These are phyloP conservation scores for Gossypium bickii DNA, from an alignment of 345 rosid species.

Conservation along the genomic window DNA sequence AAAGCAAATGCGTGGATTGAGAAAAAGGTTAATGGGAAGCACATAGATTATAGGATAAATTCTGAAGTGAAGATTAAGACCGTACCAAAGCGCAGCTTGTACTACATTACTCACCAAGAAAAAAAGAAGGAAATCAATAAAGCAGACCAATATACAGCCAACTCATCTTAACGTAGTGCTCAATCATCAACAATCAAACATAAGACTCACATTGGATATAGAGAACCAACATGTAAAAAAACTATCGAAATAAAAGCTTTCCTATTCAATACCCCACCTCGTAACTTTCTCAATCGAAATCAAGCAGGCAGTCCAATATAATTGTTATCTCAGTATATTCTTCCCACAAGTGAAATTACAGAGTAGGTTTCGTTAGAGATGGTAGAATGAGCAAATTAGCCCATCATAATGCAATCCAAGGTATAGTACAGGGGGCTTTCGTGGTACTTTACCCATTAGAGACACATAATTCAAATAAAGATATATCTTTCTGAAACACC, in stretches of 20 bases:
- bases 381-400: no score
- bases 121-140: slow-evolving; percentile 9
- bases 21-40: slow-evolving; percentile 62
- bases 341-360: no score
- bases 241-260: background rate
- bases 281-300: no score
- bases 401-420: no score
- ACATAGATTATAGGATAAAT: slow-evolving; percentile 86
- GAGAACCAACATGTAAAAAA: background rate
- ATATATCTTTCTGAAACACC: background rate
- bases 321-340: no score
- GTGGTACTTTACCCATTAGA: no score
- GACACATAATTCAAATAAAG: background rate
- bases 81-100: slow-evolving; percentile 89
- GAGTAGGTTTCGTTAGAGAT: no score
- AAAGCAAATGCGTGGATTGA: slow-evolving; percentile 42
- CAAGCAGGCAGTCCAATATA: no score
- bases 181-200: background rate
- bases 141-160: background rate
- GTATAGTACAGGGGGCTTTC: no score
- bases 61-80: slow-evolving; percentile 86
- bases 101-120: slow-evolving; percentile 47
- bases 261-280: background rate
- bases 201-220: background rate
- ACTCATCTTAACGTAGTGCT: background rate